Conservation (phyloP, 164 flowering plant genomes). For the Cinnamomum chago region DNA sequence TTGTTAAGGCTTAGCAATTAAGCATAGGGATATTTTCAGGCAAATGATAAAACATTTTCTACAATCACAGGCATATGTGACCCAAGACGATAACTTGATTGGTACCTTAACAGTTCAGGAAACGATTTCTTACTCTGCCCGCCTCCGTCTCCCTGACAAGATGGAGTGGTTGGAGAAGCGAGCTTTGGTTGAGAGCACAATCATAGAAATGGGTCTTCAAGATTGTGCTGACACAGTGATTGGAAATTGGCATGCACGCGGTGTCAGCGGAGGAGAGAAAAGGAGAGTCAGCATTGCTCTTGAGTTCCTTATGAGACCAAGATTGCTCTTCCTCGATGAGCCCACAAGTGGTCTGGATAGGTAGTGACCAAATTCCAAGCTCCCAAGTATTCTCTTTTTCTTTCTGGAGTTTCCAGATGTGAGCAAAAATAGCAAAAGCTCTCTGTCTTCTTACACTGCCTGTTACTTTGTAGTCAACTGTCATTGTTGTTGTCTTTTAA, state of each 20-base stretch:
- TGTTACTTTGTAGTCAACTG: neutral
- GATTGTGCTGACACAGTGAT: constrained; percentile 87
- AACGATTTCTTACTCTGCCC: constrained; percentile 78
- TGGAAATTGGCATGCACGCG: constrained; percentile 93
- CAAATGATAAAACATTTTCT: neutral
- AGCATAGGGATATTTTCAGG: neutral
- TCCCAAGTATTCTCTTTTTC: neutral
- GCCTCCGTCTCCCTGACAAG: constrained; percentile 73
- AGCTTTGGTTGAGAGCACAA: constrained; percentile 76
- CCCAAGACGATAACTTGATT: constrained; percentile 90
- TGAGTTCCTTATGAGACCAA: constrained; percentile 85
- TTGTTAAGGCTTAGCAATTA: neutral
- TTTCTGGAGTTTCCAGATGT: neutral
- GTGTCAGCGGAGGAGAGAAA: constrained; percentile 95
- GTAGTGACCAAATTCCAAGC: constrained; percentile 24
- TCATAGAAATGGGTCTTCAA: constrained; percentile 89
- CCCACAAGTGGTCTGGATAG: constrained; percentile 97
- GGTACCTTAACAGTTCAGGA: constrained; percentile 91
- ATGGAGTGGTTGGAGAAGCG: constrained; percentile 74
- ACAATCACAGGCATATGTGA: constrained; percentile 73
- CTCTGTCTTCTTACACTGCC: neutral
- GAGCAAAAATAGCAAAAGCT: neutral
- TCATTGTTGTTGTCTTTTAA: neutral
- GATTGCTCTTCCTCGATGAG: constrained; percentile 91
- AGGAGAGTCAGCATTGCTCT: constrained; percentile 90